These are phyloP conservation scores for Cyberlindnera mrakii DNA, from an alignment of 805 yeast species.

Conservation along the genomic window DNA sequence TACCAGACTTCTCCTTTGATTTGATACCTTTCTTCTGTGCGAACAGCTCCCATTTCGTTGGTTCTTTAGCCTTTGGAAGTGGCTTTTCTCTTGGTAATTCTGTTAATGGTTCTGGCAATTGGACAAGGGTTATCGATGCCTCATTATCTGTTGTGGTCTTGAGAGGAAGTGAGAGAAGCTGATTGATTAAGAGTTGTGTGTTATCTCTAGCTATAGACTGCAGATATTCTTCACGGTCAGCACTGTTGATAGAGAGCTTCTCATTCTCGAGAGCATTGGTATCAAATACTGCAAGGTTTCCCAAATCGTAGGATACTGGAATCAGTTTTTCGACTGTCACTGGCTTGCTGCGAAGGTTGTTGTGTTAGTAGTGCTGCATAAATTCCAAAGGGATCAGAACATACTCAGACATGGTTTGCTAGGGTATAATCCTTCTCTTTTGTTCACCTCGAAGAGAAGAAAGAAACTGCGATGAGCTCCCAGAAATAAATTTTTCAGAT, in stretches of 20 bases:
- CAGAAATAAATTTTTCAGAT: constrained; percentile 5
- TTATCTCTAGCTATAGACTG: constrained; percentile 77
- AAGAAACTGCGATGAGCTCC: constrained; percentile 4
- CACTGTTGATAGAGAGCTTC: constrained; percentile 45
- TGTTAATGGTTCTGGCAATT: constrained; percentile 78
- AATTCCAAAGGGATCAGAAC: background rate
- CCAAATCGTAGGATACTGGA: constrained; percentile 85
- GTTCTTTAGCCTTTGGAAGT: constrained; percentile 85
- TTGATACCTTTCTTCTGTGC: constrained; percentile 94
- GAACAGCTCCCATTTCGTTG: constrained; percentile 94
- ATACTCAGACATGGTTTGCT: constrained; percentile 3
- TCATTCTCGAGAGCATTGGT: constrained; percentile 73
- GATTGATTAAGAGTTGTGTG: constrained; percentile 86
- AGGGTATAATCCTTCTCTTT: too few species aligned
- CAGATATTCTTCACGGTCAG: constrained; percentile 58
- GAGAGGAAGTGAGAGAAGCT: constrained; percentile 82
- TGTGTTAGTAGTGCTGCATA: background rate
- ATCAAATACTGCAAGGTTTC: constrained; percentile 87
- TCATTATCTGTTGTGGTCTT: constrained; percentile 73
- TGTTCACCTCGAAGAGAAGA: background rate
- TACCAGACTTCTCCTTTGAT: constrained; percentile 85
- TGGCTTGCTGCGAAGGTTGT: constrained; percentile 37
- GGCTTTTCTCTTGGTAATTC: constrained; percentile 91
- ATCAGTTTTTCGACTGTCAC: constrained; percentile 88
- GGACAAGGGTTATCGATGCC: constrained; percentile 63